Conservation (phyloP, 2,329 filamentous ascomycete genomes). For the Penicillium sp. region DNA sequence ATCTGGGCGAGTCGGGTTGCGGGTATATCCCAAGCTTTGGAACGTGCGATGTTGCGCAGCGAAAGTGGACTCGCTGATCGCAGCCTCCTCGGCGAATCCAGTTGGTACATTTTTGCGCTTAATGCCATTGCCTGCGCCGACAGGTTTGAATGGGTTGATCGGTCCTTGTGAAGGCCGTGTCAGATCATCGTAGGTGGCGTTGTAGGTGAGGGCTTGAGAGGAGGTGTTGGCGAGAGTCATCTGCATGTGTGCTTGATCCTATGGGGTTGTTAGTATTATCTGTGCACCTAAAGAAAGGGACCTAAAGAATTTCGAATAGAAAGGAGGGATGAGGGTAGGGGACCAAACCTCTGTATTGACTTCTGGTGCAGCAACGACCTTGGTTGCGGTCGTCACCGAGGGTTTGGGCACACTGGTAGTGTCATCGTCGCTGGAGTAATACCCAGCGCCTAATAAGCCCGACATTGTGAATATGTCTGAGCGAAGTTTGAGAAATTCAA, state of each 20-base stretch:
- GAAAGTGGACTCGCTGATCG: slow-evolving; percentile 88
- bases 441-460: slow-evolving; percentile 45
- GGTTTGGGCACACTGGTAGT: slow-evolving; percentile 23
- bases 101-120: slow-evolving; percentile 84
- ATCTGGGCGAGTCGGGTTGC: slow-evolving; percentile 46
- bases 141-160: slow-evolving; percentile 72
- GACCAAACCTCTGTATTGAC: slow-evolving; percentile 60
- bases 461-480: slow-evolving; percentile 34
- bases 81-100: slow-evolving; percentile 83
- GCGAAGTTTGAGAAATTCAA: slow-evolving; percentile 3
- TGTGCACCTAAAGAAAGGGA: neutral
- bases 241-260: slow-evolving; percentile 53
- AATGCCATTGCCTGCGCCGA: slow-evolving; percentile 51
- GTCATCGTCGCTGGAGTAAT: slow-evolving; percentile 54
- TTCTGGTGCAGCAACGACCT: slow-evolving; percentile 53
- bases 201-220: slow-evolving; percentile 53
- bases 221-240: slow-evolving; percentile 55
- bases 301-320: neutral
- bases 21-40: slow-evolving; percentile 62
- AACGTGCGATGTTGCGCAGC: slow-evolving; percentile 82
- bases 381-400: slow-evolving; percentile 34
- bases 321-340: slow-evolving; percentile 18
- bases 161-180: slow-evolving; percentile 67
- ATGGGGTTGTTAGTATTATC: slow-evolving; percentile 40
- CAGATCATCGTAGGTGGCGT: slow-evolving; percentile 70